Evolutionary conservation across 139 green algal species (phyloP), one percentile per base, ranked within the genome.

Genomic region (Chlamydomonas sp.): DNA sequence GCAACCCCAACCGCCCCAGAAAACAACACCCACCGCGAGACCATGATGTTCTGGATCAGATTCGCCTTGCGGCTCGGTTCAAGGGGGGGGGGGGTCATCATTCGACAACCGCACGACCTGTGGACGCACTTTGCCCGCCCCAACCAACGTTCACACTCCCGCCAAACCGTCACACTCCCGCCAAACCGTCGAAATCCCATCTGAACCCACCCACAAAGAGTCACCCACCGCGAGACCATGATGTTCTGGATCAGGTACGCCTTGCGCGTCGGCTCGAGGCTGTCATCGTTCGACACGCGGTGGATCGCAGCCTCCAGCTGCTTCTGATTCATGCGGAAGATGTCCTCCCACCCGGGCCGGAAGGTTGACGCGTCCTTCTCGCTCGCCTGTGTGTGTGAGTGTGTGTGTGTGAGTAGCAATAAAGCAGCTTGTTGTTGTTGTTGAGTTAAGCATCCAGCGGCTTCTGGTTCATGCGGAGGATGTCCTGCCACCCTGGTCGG

Each of bases 311-410:
- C 85, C 80, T 98, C 93, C 50, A 99, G 85, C 83, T 98, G 91
- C 77, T 94, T 89, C 79, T 98, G 95, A 74, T 98, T 99, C 88
- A 99, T 96, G 59, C 86, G 78, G 84, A 99, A 99, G 36, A 99
- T 95, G 80, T 98, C 89, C 66, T 96, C 89, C 93, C 94, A 99
- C 47, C 92, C 89, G 1, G 92, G 92, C 54, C 82, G 80, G 79
- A 92, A 96, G 4, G 66, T 64, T 10, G n/a, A n/a, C n/a, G n/a
- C n/a, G n/a, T n/a, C n/a, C n/a, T n/a, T n/a, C n/a, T n/a, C n/a
- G n/a, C n/a, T n/a, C n/a, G n/a, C n/a, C n/a, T n/a, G n/a, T 30
- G 78, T 70, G 35, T 74, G 67, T 22, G 74, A 70, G 10, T 70
- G 58, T 6, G 37, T 2, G 38, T n/a, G n/a, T n/a, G n/a, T n/a